Percentiles rank a stretch among this genome's conserved stretches.
Conservation (phyloP, 2,329 filamentous ascomycete species). For the Zasmidium cellare region DNA sequence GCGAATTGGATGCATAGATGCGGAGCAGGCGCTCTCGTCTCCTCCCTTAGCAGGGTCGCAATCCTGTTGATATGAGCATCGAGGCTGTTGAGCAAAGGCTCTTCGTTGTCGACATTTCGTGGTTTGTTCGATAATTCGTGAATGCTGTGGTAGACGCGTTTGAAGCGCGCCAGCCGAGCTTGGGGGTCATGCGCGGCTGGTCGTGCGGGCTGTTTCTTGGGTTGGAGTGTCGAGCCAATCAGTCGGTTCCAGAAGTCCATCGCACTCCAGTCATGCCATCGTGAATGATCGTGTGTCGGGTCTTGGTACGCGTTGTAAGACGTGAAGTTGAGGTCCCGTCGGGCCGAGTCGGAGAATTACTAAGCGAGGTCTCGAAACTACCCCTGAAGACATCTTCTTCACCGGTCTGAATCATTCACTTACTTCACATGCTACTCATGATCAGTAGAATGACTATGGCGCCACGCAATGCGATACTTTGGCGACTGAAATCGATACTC, state of each 20-base stretch:
- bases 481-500: too few relatives aligned
- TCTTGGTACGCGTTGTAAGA: not conserved
- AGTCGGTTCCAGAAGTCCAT: constrained; percentile 57
- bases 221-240: constrained; percentile 56
- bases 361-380: not conserved
- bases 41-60: constrained; percentile 75
- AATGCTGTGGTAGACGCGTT: constrained; percentile 60
- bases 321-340: not conserved
- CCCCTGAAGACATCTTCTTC: not conserved
- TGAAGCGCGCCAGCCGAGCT: constrained; percentile 62
- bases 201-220: constrained; percentile 48
- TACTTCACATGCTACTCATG: too few relatives aligned
- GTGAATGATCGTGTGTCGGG: not conserved
- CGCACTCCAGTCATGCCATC: constrained; percentile 10
- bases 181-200: constrained; percentile 53
- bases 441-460: too few relatives aligned
- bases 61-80: constrained; percentile 57
- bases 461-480: too few relatives aligned
- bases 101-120: constrained; percentile 52
- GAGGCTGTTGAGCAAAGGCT: constrained; percentile 51
- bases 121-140: constrained; percentile 64
- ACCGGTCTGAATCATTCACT: not conserved
- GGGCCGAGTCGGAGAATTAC: not conserved
- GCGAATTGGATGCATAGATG: constrained; percentile 91
- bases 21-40: constrained; percentile 81